phyloP scores from a whole-genome alignment of 2,329 filamentous ascomycete species.

The Aspergillus sp. region DNA sequence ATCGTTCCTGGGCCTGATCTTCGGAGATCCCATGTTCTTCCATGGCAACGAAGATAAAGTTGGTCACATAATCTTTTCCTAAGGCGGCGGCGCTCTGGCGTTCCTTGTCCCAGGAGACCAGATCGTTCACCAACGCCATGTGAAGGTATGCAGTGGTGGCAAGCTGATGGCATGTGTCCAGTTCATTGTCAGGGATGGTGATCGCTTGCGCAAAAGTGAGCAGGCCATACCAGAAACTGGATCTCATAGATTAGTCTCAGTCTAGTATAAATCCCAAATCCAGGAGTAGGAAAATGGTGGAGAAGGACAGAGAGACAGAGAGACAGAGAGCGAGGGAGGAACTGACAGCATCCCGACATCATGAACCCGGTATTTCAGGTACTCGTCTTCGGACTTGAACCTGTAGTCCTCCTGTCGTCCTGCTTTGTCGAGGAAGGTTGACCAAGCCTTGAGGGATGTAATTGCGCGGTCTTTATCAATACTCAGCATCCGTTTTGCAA shows the following conservation, averaged over 20 bases:
- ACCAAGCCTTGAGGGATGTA: conserved; percentile 29
- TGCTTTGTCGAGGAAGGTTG: background rate
- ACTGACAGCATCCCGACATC: conserved; percentile 29
- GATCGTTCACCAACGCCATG: conserved; percentile 39
- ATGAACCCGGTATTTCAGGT: conserved; percentile 26
- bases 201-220: conserved; percentile 40
- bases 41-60: conserved; percentile 45
- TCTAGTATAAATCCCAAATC: no score
- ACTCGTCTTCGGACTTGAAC: conserved; percentile 27
- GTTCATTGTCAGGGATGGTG: conserved; percentile 38
- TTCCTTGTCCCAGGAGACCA: conserved; percentile 43
- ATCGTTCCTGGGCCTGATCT: conserved; percentile 28
- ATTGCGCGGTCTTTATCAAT: conserved; percentile 24
- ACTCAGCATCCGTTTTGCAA: conserved; percentile 27
- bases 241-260: no score
- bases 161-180: conserved; percentile 29
- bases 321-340: no score
- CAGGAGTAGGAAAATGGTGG: no score
- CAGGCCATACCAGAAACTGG: conserved; percentile 32
- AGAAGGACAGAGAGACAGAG: no score
- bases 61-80: conserved; percentile 27
- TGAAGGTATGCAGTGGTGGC: conserved; percentile 28
- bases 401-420: conserved; percentile 5
- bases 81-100: conserved; percentile 25
- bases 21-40: conserved; percentile 29